Conservation (phyloP, 192 early-diverging fungal genomes). For the Coemansia sp. region DNA sequence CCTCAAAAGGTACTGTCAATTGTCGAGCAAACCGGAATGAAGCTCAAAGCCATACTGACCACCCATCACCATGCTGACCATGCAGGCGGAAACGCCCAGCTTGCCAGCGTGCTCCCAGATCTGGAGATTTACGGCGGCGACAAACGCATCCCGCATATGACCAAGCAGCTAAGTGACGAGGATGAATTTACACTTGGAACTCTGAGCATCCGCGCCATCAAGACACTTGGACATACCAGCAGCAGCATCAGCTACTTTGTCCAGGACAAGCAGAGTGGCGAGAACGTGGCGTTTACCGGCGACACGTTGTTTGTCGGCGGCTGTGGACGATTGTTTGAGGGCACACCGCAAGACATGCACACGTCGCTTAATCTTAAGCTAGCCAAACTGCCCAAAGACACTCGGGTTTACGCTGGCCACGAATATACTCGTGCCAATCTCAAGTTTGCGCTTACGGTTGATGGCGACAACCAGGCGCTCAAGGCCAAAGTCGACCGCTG, state of each 20-base stretch:
- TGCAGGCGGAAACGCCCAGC: constrained; percentile 69
- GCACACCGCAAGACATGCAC: constrained; percentile 81
- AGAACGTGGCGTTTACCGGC: constrained; percentile 84
- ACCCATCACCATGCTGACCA: constrained; percentile 95
- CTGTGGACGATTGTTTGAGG: constrained; percentile 94
- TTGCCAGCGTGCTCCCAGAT: constrained; percentile 57
- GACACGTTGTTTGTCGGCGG: constrained; percentile 81
- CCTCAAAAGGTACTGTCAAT: constrained; percentile 66
- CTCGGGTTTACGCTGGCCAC: constrained; percentile 88
- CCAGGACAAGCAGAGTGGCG: constrained; percentile 52
- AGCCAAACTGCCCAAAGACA: constrained; percentile 70
- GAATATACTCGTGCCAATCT: constrained; percentile 83
- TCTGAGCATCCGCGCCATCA: constrained; percentile 66
- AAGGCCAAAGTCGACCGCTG: constrained; percentile 65
- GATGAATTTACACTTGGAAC: constrained; percentile 75
- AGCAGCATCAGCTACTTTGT: constrained; percentile 85
- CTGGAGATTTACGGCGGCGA: constrained; percentile 83
- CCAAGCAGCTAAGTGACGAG: constrained; percentile 65
- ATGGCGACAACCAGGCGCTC: constrained; percentile 73
- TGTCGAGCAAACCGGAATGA: constrained; percentile 30
- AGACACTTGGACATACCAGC: constrained; percentile 85
- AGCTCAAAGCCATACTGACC: constrained; percentile 56
- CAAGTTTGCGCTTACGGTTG: constrained; percentile 73
- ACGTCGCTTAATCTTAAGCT: constrained; percentile 68
- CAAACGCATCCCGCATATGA: constrained; percentile 78